Conservation (phyloP, 495 filamentous ascomycete genomes). For the Penicillium desertorum region DNA sequence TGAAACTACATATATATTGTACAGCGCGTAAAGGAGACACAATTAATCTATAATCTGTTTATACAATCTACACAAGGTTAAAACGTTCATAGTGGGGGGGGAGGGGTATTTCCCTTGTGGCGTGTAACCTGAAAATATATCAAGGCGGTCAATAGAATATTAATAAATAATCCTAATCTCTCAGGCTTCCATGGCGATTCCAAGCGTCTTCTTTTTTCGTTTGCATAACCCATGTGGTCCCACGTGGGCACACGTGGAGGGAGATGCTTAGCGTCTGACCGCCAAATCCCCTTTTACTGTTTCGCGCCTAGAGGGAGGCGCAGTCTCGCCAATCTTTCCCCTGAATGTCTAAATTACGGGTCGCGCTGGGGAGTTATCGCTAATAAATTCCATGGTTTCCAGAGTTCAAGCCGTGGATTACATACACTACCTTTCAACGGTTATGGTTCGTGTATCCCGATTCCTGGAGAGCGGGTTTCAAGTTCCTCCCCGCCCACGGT, state of each 20-base stretch:
- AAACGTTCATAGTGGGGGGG: slow-evolving; percentile 2
- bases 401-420: background rate
- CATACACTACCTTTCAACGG: background rate
- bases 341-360: background rate
- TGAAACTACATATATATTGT: slow-evolving; percentile 6
- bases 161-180: slow-evolving; percentile 3
- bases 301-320: slow-evolving; percentile 15
- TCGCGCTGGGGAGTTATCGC: background rate
- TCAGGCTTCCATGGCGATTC: slow-evolving; percentile 31
- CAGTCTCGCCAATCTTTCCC: slow-evolving; percentile 14
- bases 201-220: slow-evolving; percentile 27
- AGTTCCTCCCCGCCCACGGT: background rate
- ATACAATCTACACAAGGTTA: background rate
- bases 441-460: slow-evolving; percentile 1
- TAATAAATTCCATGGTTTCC: slow-evolving; percentile 3
- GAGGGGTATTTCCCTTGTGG: slow-evolving; percentile 5
- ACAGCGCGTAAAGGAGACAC: background rate
- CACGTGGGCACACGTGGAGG: slow-evolving; percentile 46
- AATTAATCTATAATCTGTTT: background rate
- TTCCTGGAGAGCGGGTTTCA: slow-evolving; percentile 2
- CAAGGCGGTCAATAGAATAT: background rate
- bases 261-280: slow-evolving; percentile 26
- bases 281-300: slow-evolving; percentile 23
- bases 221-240: slow-evolving; percentile 37
- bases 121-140: slow-evolving; percentile 1